Base-by-base conservation (phyloP, 371 early-diverging fungal genomes). In the Mortierella sp. region DNA sequence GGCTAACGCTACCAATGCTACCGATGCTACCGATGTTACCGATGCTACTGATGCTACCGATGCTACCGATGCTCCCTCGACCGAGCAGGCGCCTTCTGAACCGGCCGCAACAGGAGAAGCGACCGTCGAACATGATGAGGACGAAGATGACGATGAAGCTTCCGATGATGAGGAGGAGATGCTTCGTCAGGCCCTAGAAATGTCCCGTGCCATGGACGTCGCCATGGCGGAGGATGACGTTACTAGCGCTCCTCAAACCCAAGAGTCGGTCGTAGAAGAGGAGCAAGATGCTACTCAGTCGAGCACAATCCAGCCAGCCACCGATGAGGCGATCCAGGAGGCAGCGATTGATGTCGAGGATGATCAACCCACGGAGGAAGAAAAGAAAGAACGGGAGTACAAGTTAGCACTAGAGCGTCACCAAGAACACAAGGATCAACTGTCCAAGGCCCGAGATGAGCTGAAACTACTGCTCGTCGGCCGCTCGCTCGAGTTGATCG, bases 401-500 rank as follows among this genome's bases (percentile, higher is more conserved):
- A 80, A 84, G 64, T 86, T 74, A 4, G 78, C 79, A 24, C 71
- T 87, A 44, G 89, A 74, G 31, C 72, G 70, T 0, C 87, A 81
- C 53, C 81, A 85, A 57, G 86, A 82, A 0, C 89, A 91, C 53
- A 86, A 87, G 48, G 87, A 90, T 74, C 90, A 90, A 40, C 77
- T 85, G 11, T 78, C 91, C 26, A 78, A 81, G 46, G 76, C 89
- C 37, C 93, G 96, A 11, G 87, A 88, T 3, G 88, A 87, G 21
- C 76, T 96, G 51, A 89, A 88, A 40, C 88, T 82, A 6, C 86
- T 88, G 21, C 82, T 94, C 43, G 90, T 93, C 6, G 76, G 86
- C 1, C 80, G 92, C 5, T 81, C 91, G 0, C 82, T 97, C 21
- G 89, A 89, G 14, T 79, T 97, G 34, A 82, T 95, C 1, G 94